These are phyloP conservation scores for Ogataea ganodermae DNA, from an alignment of 805 yeast species.

Conservation along the genomic window DNA sequence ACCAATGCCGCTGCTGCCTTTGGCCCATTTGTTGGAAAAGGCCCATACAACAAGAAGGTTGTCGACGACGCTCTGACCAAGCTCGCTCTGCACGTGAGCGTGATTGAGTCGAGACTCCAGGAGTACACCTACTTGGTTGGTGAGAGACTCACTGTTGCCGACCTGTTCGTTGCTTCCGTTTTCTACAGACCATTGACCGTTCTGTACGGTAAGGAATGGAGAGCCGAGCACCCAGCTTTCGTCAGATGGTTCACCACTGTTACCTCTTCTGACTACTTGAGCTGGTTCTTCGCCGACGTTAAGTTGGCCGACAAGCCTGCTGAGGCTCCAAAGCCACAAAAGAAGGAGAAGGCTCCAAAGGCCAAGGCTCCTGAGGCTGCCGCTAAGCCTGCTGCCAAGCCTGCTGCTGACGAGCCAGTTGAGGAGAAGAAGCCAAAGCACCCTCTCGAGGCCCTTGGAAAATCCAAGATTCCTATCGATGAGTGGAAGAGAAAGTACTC, in stretches of 20 bases:
- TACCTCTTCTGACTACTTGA: constrained; percentile 50
- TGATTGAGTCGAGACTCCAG: constrained; percentile 57
- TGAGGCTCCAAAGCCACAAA: constrained; percentile 65
- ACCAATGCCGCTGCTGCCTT: constrained; percentile 50
- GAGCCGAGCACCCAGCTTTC: constrained; percentile 48
- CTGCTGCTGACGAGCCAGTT: constrained; percentile 41
- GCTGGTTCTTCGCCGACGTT: constrained; percentile 51
- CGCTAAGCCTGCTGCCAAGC: constrained; percentile 34
- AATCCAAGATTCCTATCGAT: constrained; percentile 67
- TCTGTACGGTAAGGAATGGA: constrained; percentile 52
- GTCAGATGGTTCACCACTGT: constrained; percentile 53
- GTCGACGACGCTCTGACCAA: constrained; percentile 36
- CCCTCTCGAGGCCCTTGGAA: constrained; percentile 85
- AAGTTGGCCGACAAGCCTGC: constrained; percentile 65
- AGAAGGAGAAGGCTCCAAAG: constrained; percentile 66
- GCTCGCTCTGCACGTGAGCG: constrained; percentile 41
- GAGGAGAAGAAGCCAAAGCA: constrained; percentile 82
- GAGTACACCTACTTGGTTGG: constrained; percentile 50
- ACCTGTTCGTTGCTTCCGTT: constrained; percentile 44
- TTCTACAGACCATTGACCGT: constrained; percentile 49
- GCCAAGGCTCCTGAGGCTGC: constrained; percentile 38
- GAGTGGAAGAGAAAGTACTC: constrained; percentile 97
- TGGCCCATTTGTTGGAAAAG: constrained; percentile 60
- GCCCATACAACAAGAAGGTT: constrained; percentile 76
- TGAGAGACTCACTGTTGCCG: constrained; percentile 49